Evolutionary conservation across 306 rosid species (phyloP).

Genomic region (Arachis hypogaea): DNA sequence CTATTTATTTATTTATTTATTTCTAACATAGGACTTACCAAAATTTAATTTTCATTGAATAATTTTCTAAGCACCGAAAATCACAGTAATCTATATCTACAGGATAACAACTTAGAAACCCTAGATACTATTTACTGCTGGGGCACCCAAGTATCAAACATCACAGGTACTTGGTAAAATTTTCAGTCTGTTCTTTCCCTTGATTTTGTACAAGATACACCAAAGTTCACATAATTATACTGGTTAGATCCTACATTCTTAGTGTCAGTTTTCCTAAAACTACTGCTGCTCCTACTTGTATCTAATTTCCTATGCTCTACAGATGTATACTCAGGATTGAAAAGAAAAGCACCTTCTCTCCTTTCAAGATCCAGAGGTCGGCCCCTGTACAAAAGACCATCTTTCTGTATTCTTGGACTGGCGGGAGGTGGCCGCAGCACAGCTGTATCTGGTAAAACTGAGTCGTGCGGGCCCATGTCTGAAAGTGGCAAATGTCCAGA

Average conservation of each 20-base stretch:
- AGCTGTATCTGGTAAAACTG: constrained; percentile 37
- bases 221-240: constrained; percentile 48
- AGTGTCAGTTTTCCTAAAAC: constrained; percentile 52
- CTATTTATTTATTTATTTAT: not conserved
- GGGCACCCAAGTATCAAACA: constrained; percentile 33
- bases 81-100: not conserved
- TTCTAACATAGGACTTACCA: not conserved
- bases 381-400: constrained; percentile 41
- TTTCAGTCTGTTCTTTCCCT: constrained; percentile 50
- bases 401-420: constrained; percentile 6
- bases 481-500: constrained; percentile 49
- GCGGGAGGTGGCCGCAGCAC: constrained; percentile 32
- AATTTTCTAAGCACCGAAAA: not conserved
- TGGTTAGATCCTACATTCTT: constrained; percentile 52
- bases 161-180: constrained; percentile 33
- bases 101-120: not conserved
- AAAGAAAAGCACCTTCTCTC: constrained; percentile 43
- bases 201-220: constrained; percentile 50
- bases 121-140: constrained; percentile 49
- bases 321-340: constrained; percentile 50
- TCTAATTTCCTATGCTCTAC: constrained; percentile 58
- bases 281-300: constrained; percentile 52
- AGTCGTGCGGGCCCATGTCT: constrained; percentile 44
- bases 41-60: not conserved
- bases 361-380: constrained; percentile 19